Percentiles rank a stretch among this genome's conserved stretches.
These are phyloP conservation scores for Chalciporus sp. DNA, from an alignment of 1,284 basidiomycete genomes.

Conservation along the genomic window DNA sequence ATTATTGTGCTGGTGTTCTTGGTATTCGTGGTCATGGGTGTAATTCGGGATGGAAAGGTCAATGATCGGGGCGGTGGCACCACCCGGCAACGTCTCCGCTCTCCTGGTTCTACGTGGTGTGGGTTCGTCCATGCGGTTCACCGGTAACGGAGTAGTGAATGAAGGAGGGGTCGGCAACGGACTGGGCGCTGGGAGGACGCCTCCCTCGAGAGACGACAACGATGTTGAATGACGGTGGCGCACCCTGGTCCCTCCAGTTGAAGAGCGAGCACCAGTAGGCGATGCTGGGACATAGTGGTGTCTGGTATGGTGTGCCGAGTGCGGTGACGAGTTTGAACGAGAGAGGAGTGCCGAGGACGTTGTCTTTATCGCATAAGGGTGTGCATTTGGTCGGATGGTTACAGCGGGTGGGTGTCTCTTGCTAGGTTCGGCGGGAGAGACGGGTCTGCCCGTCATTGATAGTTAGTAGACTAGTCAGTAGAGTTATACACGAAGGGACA, in stretches of 20 bases:
- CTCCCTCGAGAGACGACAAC: slow-evolving; percentile 13
- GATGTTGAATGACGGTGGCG: slow-evolving; percentile 33
- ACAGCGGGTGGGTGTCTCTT: slow-evolving; percentile 16
- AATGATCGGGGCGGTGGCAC: slow-evolving; percentile 1
- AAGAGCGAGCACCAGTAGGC: slow-evolving; percentile 9
- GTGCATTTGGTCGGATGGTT: slow-evolving; percentile 32
- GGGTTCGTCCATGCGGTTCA: neutral
- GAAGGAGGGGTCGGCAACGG: slow-evolving; percentile 20
- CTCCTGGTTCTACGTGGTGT: slow-evolving; percentile 7
- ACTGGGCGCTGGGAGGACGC: slow-evolving; percentile 10
- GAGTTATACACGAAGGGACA: neutral
- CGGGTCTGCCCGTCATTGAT: slow-evolving; percentile 20
- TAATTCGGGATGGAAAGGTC: neutral
- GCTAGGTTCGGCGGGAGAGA: slow-evolving; percentile 17
- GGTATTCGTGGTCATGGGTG: neutral
- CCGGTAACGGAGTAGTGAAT: neutral
- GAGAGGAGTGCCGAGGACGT: slow-evolving; percentile 42
- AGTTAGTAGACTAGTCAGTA: neutral
- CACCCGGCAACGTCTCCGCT: slow-evolving; percentile 18
- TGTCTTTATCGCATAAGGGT: slow-evolving; percentile 42
- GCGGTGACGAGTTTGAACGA: slow-evolving; percentile 38
- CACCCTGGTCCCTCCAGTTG: neutral
- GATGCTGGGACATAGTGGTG: slow-evolving; percentile 37
- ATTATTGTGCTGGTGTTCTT: slow-evolving; percentile 2
- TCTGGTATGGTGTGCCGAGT: slow-evolving; percentile 23